Percentiles rank a stretch among this genome's conserved stretches.
Conservation (phyloP, 2,329 filamentous ascomycete species). For the Cladosporium oxysporum region DNA sequence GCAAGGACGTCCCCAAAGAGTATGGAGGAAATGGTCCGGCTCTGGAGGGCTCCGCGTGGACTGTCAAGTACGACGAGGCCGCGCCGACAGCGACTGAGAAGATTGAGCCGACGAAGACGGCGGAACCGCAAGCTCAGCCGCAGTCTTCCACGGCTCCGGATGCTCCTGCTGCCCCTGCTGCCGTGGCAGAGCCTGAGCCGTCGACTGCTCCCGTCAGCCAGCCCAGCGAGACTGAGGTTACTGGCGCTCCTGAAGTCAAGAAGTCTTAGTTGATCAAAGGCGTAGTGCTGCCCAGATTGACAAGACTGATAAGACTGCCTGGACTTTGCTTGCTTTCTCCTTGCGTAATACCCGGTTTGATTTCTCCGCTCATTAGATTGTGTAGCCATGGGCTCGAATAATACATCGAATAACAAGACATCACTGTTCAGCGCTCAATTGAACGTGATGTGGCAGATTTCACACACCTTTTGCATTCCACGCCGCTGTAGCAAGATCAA, state of each 20-base stretch:
- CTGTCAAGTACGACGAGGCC: conserved; percentile 38
- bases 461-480: no score
- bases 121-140: conserved; percentile 8
- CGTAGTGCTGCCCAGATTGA: no score
- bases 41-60: conserved; percentile 49
- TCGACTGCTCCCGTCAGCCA: neutral
- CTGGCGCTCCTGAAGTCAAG: neutral
- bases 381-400: neutral
- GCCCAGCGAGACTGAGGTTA: neutral
- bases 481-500: no score
- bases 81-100: neutral
- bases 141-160: neutral
- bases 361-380: neutral
- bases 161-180: neutral
- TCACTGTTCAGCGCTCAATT: no score
- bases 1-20: conserved; percentile 65
- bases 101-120: conserved; percentile 11
- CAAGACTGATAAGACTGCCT: neutral
- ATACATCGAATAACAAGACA: no score
- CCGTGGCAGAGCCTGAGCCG: neutral
- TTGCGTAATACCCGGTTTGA: neutral
- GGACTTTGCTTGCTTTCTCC: neutral
- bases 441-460: no score
- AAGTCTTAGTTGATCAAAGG: neutral
- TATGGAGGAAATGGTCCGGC: conserved; percentile 74